Conservation (phyloP, 192 early-diverging fungal species). For the Rhizophagus clarus region DNA sequence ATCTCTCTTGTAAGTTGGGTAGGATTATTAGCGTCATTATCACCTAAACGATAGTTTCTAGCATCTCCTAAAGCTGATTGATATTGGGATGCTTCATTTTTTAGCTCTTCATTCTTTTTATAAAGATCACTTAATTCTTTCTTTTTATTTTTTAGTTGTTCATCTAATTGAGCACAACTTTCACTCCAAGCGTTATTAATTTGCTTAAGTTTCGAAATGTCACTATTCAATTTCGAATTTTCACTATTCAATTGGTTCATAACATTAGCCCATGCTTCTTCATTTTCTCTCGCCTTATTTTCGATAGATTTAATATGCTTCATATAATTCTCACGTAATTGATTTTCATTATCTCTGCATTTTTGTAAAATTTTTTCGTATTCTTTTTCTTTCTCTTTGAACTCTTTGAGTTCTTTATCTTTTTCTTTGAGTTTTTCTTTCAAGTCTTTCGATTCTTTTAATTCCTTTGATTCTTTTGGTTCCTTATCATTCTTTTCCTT, state of each 20-base stretch:
- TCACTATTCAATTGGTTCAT: not conserved
- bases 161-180: not conserved
- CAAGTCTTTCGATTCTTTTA: too few relatives aligned
- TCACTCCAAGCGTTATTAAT: not conserved
- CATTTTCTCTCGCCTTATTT: not conserved
- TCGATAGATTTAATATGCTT: too few relatives aligned
- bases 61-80: constrained; percentile 17
- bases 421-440: too few relatives aligned
- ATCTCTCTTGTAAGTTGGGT: constrained; percentile 4
- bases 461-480: too few relatives aligned
- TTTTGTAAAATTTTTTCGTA: too few relatives aligned
- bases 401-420: too few relatives aligned
- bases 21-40: constrained; percentile 14
- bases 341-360: too few relatives aligned
- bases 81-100: not conserved
- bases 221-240: not conserved
- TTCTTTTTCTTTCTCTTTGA: too few relatives aligned
- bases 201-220: not conserved
- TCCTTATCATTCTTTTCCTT: too few relatives aligned
- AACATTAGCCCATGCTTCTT: not conserved
- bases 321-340: too few relatives aligned
- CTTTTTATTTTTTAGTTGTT: not conserved
- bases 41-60: not conserved
- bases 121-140: not conserved
- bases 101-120: not conserved